Base-by-base conservation (phyloP, 2,329 filamentous ascomycete genomes). In the Aspergillus sclerotialis region DNA sequence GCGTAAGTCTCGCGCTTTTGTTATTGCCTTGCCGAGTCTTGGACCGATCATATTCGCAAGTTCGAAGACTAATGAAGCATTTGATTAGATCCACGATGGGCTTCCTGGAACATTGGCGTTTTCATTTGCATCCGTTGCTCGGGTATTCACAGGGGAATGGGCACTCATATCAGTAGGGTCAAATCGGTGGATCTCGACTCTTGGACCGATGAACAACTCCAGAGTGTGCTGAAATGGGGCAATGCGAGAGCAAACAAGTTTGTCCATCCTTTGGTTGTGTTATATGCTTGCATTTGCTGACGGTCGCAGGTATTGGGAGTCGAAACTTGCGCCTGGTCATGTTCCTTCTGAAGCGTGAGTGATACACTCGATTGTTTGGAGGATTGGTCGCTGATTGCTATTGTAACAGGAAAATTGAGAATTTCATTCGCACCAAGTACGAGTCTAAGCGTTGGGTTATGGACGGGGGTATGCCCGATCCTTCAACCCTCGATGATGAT, bases 391-490 rank as follows among this genome's bases (percentile, higher is more conserved):
- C 45, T 52, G 21, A 51, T 28, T 10, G 2, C 11, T 2, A 7
- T 32, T 36, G 14, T 14, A 21, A 35, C 40, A 76, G 72, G 48
- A 98, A 98, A 74, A 96, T 98, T 51, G 92, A 98, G 74, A 98
- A 96, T 71, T 98, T 98, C 57, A 96, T 98, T 53, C 81, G 92
- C 48, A 98, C 93, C 37, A 98, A 98, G 65, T 98, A 98, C 64
- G 92, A 98, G 62, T 84, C 92, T 35, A 96, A 94, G 76, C 76
- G 93, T 67, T 98, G 92, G 92, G 84, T 88, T n/a, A 96, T 96
- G 89, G 92, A 98, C 41, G 92, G 92, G 2, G 80, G 80, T 4
- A 90, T 93, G 57, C 93, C 93, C 4, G 88, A 96, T 58, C 92
- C 93, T n/a, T 75, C 85, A 3, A 85, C 84, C 2, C 66, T 98